These are phyloP conservation scores for Ogataea thermomethanolica DNA, from an alignment of 805 yeast genomes.

Conservation along the genomic window DNA sequence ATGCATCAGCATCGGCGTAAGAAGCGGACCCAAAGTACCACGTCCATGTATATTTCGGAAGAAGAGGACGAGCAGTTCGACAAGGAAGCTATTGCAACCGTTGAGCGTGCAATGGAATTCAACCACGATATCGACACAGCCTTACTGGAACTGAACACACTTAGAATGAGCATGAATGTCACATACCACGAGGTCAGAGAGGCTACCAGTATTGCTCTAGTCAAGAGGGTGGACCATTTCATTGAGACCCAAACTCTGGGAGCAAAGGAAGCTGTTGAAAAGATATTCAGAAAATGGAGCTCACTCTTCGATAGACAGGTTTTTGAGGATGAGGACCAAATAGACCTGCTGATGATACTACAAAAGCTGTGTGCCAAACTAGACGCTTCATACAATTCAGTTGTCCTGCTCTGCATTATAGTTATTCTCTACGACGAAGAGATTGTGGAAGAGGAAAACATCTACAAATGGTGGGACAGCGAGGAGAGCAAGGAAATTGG, in stretches of 20 bases:
- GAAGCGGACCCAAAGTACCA: constrained; percentile 36
- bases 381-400: constrained; percentile 44
- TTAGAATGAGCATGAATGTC: constrained; percentile 97
- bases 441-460: constrained; percentile 75
- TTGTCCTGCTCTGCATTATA: constrained; percentile 51
- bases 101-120: constrained; percentile 86
- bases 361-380: constrained; percentile 44
- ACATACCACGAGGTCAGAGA: constrained; percentile 87
- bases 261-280: constrained; percentile 69
- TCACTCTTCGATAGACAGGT: constrained; percentile 79
- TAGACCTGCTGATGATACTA: constrained; percentile 57
- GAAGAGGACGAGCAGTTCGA: constrained; percentile 63
- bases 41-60: constrained; percentile 38
- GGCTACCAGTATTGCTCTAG: constrained; percentile 73
- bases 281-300: constrained; percentile 80
- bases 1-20: constrained; percentile 35
- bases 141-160: constrained; percentile 82
- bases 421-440: constrained; percentile 76
- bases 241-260: constrained; percentile 74
- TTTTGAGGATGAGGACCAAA: constrained; percentile 73
- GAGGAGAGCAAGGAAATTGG: constrained; percentile 37
- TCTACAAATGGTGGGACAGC: constrained; percentile 78
- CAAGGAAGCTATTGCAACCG: constrained; percentile 89
- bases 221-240: constrained; percentile 67
- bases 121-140: constrained; percentile 95